Conservation (phyloP, 2,329 filamentous ascomycete species). For the Trichoderma semiorbis region DNA sequence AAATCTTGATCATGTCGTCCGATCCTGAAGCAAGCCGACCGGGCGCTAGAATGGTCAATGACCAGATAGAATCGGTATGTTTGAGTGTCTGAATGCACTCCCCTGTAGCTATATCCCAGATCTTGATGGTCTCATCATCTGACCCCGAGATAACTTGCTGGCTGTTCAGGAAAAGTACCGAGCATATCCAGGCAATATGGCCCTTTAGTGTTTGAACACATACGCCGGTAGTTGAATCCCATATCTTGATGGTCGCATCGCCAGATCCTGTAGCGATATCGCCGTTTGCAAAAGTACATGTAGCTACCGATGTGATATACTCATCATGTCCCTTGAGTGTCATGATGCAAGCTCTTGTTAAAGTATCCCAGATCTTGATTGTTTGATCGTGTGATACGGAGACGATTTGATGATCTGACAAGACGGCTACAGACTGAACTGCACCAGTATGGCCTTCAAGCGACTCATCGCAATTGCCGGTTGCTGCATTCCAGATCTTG, state of each 20-base stretch:
- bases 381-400: background rate
- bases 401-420: background rate
- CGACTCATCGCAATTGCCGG: background rate
- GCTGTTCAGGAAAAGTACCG: background rate
- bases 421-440: background rate
- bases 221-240: background rate
- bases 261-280: background rate
- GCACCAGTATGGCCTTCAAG: background rate
- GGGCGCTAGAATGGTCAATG: background rate
- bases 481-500: slow-evolving; percentile 12
- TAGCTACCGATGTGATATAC: background rate
- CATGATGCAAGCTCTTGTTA: background rate
- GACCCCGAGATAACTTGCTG: background rate
- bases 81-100: background rate
- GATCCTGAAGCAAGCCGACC: background rate
- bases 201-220: background rate
- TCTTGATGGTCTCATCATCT: background rate
- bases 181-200: background rate
- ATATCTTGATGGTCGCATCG: slow-evolving; percentile 1
- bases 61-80: background rate
- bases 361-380: slow-evolving; percentile 13
- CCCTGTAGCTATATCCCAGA: slow-evolving; percentile 4
- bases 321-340: background rate
- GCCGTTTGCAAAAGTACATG: background rate
- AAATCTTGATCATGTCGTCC: background rate